phyloP scores from a whole-genome alignment of 345 rosid species.

The Erucastrum elatum region DNA sequence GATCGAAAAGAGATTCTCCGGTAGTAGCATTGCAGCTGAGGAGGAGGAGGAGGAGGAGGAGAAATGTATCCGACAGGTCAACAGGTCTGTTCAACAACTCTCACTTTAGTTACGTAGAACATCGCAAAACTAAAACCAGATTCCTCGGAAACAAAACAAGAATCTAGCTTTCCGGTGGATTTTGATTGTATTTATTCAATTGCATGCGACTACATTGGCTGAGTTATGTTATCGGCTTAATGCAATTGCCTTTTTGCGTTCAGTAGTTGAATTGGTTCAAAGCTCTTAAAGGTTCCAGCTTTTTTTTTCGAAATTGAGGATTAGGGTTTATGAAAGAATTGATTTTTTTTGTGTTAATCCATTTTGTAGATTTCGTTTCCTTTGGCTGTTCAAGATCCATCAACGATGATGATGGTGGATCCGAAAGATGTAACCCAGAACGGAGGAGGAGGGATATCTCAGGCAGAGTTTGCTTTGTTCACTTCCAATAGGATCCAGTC shows the following conservation, averaged over 20 bases:
- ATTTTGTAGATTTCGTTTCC: conserved; percentile 40
- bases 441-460: conserved; percentile 53
- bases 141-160: neutral
- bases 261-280: neutral
- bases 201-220: conserved; percentile 33
- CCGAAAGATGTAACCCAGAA: conserved; percentile 39
- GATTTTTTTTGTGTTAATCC: neutral
- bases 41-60: neutral
- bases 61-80: conserved; percentile 32
- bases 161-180: neutral
- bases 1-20: conserved; percentile 13
- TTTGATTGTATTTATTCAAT: neutral
- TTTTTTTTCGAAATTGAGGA: neutral
- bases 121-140: neutral
- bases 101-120: neutral
- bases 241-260: neutral
- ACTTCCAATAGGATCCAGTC: conserved; percentile 67
- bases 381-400: conserved; percentile 35
- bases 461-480: conserved; percentile 42
- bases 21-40: neutral
- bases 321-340: conserved; percentile 12
- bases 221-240: conserved; percentile 18
- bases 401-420: conserved; percentile 44
- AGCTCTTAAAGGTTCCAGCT: neutral
- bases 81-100: conserved; percentile 21